A percentile compares a stretch with the other conserved stretches of the same genome.
Evolutionary conservation across 768 basidiomycete genomes (phyloP).

Genomic region (Leccinum fibrillosum): DNA sequence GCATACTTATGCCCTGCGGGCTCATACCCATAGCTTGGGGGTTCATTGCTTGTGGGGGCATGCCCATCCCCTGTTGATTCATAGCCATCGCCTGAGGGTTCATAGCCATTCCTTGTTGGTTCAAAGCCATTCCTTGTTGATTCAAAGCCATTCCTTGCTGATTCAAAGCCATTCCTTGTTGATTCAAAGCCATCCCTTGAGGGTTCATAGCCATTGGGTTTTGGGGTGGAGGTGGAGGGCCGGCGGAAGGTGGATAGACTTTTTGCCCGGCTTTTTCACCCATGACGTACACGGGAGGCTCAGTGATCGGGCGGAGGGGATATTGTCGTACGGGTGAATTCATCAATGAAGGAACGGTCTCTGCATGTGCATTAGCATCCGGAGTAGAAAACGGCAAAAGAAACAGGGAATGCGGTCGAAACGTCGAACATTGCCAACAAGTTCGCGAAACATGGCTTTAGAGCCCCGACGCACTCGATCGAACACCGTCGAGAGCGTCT

Average conservation of each 20-base stretch:
- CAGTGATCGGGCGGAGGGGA: constrained; percentile 64
- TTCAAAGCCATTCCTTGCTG: constrained; percentile 24
- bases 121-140: constrained; percentile 23
- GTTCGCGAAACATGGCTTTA: not conserved
- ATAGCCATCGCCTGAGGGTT: constrained; percentile 23
- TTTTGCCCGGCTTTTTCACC: constrained; percentile 77
- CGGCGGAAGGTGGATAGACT: constrained; percentile 37
- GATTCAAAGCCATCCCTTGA: constrained; percentile 22
- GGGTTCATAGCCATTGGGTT: constrained; percentile 26
- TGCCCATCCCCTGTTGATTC: constrained; percentile 22
- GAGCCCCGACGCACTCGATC: not conserved
- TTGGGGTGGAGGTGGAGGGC: constrained; percentile 32
- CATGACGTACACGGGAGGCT: constrained; percentile 64
- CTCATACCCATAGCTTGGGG: constrained; percentile 23
- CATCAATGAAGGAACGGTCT: constrained; percentile 53
- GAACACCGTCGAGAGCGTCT: not conserved
- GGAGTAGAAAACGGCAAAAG: constrained; percentile 10
- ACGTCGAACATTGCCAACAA: not conserved
- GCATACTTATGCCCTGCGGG: constrained; percentile 27
- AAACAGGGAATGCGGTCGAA: not conserved
- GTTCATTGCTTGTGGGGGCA: constrained; percentile 25
- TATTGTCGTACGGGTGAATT: constrained; percentile 66
- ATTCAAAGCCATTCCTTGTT: constrained; percentile 14
- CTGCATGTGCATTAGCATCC: constrained; percentile 35
- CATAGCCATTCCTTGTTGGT: constrained; percentile 24